Base-by-base conservation (phyloP, 805 yeast species). In the Cyberlindnera mycetangii region DNA sequence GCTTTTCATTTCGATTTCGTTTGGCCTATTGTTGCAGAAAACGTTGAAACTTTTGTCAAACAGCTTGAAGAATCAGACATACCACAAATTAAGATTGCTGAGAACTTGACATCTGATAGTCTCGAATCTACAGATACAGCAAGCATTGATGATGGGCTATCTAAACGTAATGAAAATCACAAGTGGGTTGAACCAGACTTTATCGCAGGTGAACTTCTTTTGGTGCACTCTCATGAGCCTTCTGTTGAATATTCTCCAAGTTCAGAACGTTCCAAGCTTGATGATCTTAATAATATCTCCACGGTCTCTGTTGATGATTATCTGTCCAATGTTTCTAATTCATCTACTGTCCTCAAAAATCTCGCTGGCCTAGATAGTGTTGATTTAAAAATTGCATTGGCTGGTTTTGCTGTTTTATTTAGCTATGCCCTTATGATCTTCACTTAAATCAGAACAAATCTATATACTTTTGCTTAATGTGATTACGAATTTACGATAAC, bases 1-100 rank as follows among this genome's bases (percentile, higher is more conserved):
- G 32, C 49, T 9, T 50, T 44, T 40, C 42, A 35, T 17, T 47
- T 47, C 40, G 51, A 47, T 27, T 37, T 44, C 17, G 43, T 39
- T 3, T 49, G 44, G 48, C 50, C 48, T 4, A 17, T 20, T 18
- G 27, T 20, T 19, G 27, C 32, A 8, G 18, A 16, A 9, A n/a
- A 30, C 7, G 17, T 15, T 5, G 32, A 16, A n/a, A 10, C 32
- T 6, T 15, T 16, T 30, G 22, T 12, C 19, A 22, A 19, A 5
- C 15, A 19, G 7, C 22, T 18, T 17, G 35, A 18, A 15, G 32
- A 30, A 30, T 15, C 16, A 14, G 32, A 15, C 5, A 30, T n/a
- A 8, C 28, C 28, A 7, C n/a, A 7, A 25, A 25, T 25, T n/a
- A 25, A 25, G 28, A 10, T 5, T 10, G 12, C 12, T 11, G 12